Conservation (phyloP, 129 eudicot species). For the Scalesia atractyloides region DNA sequence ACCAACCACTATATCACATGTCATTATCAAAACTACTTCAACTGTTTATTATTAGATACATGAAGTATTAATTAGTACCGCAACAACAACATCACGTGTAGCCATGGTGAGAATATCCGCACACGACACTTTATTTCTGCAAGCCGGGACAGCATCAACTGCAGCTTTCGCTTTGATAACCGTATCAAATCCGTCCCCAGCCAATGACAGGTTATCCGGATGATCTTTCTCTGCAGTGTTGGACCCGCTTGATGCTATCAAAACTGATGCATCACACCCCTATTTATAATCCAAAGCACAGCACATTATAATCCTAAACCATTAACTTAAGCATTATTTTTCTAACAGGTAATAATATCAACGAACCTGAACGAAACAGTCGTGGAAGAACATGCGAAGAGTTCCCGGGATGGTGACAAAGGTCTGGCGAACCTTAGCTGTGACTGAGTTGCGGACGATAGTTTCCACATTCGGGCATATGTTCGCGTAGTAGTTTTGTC, state of each 20-base stretch:
- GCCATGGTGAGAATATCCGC: constrained; percentile 95
- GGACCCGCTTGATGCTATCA: constrained; percentile 51
- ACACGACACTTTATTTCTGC: constrained; percentile 79
- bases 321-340: not conserved
- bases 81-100: constrained; percentile 68
- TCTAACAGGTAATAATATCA: not conserved
- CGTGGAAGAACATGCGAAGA: constrained; percentile 87
- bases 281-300: constrained; percentile 12
- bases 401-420: constrained; percentile 74
- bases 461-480: constrained; percentile 76
- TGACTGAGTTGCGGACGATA: constrained; percentile 58
- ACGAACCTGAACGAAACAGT: constrained; percentile 79
- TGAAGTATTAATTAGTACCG: constrained; percentile 31
- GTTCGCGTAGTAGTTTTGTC: constrained; percentile 60
- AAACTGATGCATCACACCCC: constrained; percentile 94
- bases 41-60: not conserved
- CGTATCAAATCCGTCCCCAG: constrained; percentile 87
- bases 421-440: constrained; percentile 54
- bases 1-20: not conserved
- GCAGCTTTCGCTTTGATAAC: constrained; percentile 82
- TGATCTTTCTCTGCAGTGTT: constrained; percentile 79
- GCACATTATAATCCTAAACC: not conserved
- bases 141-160: constrained; percentile 57
- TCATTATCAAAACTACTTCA: not conserved
- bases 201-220: constrained; percentile 67